These are phyloP conservation scores for Funneliformis mosseae DNA, from an alignment of 192 early-diverging fungal genomes.

Conservation along the genomic window DNA sequence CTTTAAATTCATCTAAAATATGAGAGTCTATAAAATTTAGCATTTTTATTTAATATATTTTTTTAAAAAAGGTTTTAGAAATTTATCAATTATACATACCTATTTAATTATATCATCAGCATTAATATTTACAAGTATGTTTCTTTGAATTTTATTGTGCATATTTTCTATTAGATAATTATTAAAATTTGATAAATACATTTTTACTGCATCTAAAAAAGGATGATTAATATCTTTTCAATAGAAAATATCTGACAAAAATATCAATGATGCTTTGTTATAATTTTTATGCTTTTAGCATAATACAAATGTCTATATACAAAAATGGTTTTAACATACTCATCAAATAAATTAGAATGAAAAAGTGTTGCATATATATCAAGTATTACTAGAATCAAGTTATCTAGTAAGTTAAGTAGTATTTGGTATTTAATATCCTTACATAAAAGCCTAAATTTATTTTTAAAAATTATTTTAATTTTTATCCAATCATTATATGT, in stretches of 20 bases:
- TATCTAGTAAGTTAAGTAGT: not conserved
- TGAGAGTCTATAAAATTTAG: too few species aligned
- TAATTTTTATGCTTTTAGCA: not conserved
- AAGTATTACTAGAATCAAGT: not conserved
- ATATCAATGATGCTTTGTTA: not conserved
- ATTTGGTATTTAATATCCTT: not conserved
- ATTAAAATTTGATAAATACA: not conserved
- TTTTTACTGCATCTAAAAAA: not conserved
- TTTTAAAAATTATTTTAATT: not conserved
- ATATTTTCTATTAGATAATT: not conserved
- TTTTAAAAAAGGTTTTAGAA: not conserved
- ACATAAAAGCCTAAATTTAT: not conserved
- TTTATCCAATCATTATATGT: not conserved
- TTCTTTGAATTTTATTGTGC: too few species aligned
- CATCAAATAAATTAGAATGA: not conserved
- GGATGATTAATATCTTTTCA: constrained; percentile 11
- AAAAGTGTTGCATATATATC: not conserved
- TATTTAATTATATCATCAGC: not conserved
- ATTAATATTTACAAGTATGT: not conserved
- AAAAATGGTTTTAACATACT: not conserved
- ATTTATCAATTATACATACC: not conserved
- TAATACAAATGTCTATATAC: not conserved
- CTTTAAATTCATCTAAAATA: too few species aligned
- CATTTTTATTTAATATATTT: too few species aligned
- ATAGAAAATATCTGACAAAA: not conserved